Conservation (phyloP, 2,329 filamentous ascomycete species). For the Cadophora sp. region DNA sequence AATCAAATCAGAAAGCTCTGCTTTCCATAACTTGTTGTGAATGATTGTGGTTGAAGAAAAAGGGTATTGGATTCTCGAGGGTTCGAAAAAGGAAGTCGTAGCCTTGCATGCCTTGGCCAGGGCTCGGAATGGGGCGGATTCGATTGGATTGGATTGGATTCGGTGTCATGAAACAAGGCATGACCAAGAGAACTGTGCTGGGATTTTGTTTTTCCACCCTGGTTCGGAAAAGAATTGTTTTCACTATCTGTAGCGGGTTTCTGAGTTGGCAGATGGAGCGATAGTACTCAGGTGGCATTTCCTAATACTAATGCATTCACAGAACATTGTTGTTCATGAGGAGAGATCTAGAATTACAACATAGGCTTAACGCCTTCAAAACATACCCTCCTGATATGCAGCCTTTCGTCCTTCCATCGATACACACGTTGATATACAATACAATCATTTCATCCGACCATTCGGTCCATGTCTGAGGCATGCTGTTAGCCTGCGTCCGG, state of each 20-base stretch:
- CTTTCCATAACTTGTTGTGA: conserved; percentile 1
- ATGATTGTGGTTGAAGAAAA: not conserved
- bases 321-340: conserved; percentile 36
- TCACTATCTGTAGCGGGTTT: not conserved
- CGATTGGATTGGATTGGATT: conserved; percentile 14
- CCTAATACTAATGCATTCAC: not conserved
- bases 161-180: conserved; percentile 18
- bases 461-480: conserved; percentile 19
- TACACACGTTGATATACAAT: conserved; percentile 39
- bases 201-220: not conserved
- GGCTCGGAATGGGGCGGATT: conserved; percentile 3
- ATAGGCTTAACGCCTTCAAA: conserved; percentile 35
- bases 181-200: not conserved
- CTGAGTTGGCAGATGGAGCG: not conserved
- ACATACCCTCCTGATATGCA: conserved; percentile 30
- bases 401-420: conserved; percentile 28
- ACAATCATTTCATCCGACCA: conserved; percentile 29
- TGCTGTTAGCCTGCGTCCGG: conserved; percentile 4
- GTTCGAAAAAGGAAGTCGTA: conserved; percentile 15
- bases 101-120: conserved; percentile 24
- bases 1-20: not conserved
- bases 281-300: not conserved
- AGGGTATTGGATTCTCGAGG: not conserved
- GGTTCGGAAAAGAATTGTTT: not conserved
- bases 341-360: conserved; percentile 46